Conservation (phyloP, 2,329 filamentous ascomycete genomes). For the Dactylellina leptospora region DNA sequence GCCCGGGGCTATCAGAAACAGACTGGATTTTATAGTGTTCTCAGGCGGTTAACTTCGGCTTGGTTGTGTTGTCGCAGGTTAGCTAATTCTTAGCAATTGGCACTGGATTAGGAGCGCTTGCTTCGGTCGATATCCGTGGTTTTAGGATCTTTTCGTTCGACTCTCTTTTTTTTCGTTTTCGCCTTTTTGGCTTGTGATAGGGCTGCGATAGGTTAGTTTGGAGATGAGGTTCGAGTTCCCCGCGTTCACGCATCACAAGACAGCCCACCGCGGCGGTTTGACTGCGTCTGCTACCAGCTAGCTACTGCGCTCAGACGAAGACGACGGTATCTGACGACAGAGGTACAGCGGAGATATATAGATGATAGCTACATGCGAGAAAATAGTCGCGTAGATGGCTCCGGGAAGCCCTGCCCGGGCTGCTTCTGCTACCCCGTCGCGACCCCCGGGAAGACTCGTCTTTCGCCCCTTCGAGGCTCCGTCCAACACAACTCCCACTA, state of each 20-base stretch:
- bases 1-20: not conserved
- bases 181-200: constrained; percentile 21
- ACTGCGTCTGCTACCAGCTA: not conserved
- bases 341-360: no score
- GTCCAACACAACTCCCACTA: not conserved
- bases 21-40: constrained; percentile 14
- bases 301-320: not conserved
- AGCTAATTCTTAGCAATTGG: constrained; percentile 2
- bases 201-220: not conserved
- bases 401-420: constrained; percentile 37
- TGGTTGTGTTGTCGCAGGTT: constrained; percentile 16
- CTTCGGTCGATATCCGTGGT: constrained; percentile 25
- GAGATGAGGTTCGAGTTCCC: constrained; percentile 14
- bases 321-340: no score
- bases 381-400: constrained; percentile 38
- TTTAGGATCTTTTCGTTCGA: constrained; percentile 10
- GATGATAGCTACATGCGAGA: no score
- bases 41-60: constrained; percentile 51
- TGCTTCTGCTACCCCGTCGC: constrained; percentile 8
- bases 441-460: constrained; percentile 30
- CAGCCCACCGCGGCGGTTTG: constrained; percentile 26
- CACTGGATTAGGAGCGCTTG: not conserved
- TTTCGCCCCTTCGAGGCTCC: constrained; percentile 35
- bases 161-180: no score
- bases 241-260: constrained; percentile 33